These are phyloP conservation scores for Hypoxylon sp. DNA, from an alignment of 2,329 filamentous ascomycete species.

Conservation along the genomic window DNA sequence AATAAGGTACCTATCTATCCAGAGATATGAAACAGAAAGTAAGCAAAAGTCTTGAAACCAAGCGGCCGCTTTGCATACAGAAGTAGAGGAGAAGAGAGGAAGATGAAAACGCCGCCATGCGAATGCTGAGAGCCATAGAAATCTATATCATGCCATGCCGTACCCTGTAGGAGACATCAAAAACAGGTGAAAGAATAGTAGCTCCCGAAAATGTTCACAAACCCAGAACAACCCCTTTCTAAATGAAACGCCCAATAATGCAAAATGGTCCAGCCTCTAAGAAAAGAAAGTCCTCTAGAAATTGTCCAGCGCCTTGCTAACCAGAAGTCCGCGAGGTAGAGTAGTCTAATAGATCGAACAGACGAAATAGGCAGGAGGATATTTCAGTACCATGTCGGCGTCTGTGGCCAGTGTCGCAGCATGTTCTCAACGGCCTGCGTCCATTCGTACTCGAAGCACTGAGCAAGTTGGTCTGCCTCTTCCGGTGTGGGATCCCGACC, in stretches of 20 bases:
- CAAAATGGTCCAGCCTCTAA: conserved; percentile 44
- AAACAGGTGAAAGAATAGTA: conserved; percentile 8
- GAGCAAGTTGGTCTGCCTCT: conserved; percentile 70
- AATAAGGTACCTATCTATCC: conserved; percentile 20
- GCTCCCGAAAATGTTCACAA: conserved; percentile 25
- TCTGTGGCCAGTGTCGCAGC: conserved; percentile 75
- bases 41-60: background rate
- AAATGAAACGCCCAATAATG: conserved; percentile 48
- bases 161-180: conserved; percentile 4
- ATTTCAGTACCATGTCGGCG: conserved; percentile 68
- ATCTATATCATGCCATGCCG: conserved; percentile 14
- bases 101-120: conserved; percentile 31
- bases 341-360: conserved; percentile 32
- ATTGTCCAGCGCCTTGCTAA: conserved; percentile 12
- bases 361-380: conserved; percentile 46
- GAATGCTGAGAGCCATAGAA: conserved; percentile 24
- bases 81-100: conserved; percentile 2
- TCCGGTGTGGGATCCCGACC: conserved; percentile 66
- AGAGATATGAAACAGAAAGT: conserved; percentile 1
- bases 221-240: conserved; percentile 11
- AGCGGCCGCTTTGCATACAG: background rate
- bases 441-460: conserved; percentile 77
- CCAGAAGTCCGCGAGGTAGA: background rate
- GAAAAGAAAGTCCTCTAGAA: background rate
- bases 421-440: conserved; percentile 72